These are phyloP conservation scores for Madurella mycetomatis DNA, from an alignment of 2,329 filamentous ascomycete genomes.

Conservation along the genomic window DNA sequence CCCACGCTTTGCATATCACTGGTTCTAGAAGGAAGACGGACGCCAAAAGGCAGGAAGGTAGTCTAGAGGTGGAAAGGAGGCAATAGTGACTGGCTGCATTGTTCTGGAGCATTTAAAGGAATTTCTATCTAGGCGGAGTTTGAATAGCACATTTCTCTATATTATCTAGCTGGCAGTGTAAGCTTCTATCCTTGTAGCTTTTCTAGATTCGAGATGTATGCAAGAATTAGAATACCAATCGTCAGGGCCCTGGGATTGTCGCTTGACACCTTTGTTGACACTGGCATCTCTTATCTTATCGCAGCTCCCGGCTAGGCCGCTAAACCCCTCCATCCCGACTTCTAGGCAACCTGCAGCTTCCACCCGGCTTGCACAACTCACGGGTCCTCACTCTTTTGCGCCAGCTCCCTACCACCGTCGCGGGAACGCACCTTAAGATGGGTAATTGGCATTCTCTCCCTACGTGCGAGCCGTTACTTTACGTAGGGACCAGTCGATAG, in stretches of 20 bases:
- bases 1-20: neutral
- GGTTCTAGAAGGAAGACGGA: neutral
- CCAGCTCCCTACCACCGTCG: neutral
- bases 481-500: neutral
- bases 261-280: constrained; percentile 18
- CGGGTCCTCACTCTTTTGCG: neutral
- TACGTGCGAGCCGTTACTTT: too few species aligned
- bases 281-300: constrained; percentile 25
- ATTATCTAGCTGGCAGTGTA: too few species aligned
- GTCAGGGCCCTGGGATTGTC: too few species aligned
- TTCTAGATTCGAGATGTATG: too few species aligned
- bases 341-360: constrained; percentile 10
- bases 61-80: constrained; percentile 6
- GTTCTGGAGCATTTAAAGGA: constrained; percentile 15
- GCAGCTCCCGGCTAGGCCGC: constrained; percentile 9
- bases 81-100: constrained; percentile 14
- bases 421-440: constrained; percentile 7
- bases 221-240: too few species aligned
- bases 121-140: neutral
- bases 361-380: neutral
- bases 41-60: neutral
- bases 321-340: constrained; percentile 13
- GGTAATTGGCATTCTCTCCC: constrained; percentile 4
- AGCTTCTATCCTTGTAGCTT: too few species aligned
- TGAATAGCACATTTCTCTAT: neutral